phyloP scores from a whole-genome alignment of 257 asterid genomes.

The Nicotiana noctiflora region DNA sequence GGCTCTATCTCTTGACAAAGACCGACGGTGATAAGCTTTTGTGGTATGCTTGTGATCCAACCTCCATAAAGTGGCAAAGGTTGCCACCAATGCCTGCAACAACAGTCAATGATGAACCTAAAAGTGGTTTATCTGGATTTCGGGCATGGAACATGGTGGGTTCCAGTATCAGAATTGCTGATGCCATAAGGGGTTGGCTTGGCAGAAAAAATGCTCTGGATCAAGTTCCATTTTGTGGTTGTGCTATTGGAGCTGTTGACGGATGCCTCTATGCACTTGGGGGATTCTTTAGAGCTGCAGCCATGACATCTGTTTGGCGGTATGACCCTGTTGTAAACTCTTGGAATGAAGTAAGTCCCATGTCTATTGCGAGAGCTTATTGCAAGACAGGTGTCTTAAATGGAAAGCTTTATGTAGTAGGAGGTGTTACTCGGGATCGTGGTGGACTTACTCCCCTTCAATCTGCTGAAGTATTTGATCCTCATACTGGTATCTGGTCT shows the following conservation, averaged over 20 bases:
- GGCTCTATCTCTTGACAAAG: conserved; percentile 76
- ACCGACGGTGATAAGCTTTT: conserved; percentile 45
- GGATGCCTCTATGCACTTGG: conserved; percentile 78
- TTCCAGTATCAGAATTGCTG: conserved; percentile 45
- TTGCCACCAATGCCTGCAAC: conserved; percentile 67
- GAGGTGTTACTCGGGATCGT: conserved; percentile 77
- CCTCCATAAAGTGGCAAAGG: conserved; percentile 60
- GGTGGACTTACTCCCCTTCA: conserved; percentile 79
- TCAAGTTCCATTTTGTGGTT: conserved; percentile 75
- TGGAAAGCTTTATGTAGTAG: conserved; percentile 75
- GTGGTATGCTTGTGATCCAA: conserved; percentile 83
- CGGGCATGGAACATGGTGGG: conserved; percentile 52
- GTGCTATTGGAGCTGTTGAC: conserved; percentile 70
- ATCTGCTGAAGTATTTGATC: conserved; percentile 87
- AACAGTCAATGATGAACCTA: conserved; percentile 29
- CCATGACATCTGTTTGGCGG: conserved; percentile 57
- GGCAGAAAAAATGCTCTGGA: conserved; percentile 53
- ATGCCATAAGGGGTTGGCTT: conserved; percentile 59
- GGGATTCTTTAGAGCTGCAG: conserved; percentile 64
- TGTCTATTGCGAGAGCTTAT: conserved; percentile 76
- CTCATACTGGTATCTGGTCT: conserved; percentile 59
- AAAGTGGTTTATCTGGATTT: conserved; percentile 42
- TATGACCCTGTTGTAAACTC: conserved; percentile 59
- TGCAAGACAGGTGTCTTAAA: conserved; percentile 70
- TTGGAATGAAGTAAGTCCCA: conserved; percentile 69